Conservation (phyloP, 805 yeast genomes). For the Kazachstania kunashirensis region DNA sequence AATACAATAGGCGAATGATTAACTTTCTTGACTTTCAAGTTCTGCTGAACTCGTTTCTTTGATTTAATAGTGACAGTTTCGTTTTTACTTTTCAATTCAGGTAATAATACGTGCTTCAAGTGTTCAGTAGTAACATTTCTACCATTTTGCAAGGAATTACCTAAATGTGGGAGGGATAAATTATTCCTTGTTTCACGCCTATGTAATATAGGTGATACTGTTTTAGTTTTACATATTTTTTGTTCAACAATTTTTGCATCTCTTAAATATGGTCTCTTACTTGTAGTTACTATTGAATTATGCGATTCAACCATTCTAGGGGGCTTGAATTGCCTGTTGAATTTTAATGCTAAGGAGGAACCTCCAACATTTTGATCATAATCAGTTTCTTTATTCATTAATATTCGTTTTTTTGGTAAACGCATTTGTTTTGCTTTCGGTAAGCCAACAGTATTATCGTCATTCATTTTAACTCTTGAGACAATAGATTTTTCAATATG, state of each 20-base stretch:
- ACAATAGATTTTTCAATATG: neutral
- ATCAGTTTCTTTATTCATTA: neutral
- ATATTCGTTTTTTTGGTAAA: neutral
- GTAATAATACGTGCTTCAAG: too few species aligned
- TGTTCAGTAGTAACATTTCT: too few species aligned
- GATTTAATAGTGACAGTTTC: neutral
- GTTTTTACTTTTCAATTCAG: too few species aligned
- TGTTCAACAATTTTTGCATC: too few species aligned
- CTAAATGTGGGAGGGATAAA: too few species aligned
- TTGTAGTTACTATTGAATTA: too few species aligned
- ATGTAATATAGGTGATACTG: too few species aligned
- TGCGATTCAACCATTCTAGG: slow-evolving; percentile 13
- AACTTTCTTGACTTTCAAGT: neutral
- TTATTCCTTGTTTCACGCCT: too few species aligned
- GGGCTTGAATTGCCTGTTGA: slow-evolving; percentile 25
- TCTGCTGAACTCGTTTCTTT: neutral
- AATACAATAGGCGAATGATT: slow-evolving; percentile 1
- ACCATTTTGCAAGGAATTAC: too few species aligned
- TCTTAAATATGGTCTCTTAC: too few species aligned
- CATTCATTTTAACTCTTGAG: neutral
- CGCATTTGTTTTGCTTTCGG: too few species aligned
- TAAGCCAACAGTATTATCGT: neutral
- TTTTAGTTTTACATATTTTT: too few species aligned
- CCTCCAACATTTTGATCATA: neutral
- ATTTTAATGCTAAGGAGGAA: slow-evolving; percentile 17